Evolutionary conservation across 441 rosid species (phyloP).

Genomic region (Sinapis alba): DNA sequence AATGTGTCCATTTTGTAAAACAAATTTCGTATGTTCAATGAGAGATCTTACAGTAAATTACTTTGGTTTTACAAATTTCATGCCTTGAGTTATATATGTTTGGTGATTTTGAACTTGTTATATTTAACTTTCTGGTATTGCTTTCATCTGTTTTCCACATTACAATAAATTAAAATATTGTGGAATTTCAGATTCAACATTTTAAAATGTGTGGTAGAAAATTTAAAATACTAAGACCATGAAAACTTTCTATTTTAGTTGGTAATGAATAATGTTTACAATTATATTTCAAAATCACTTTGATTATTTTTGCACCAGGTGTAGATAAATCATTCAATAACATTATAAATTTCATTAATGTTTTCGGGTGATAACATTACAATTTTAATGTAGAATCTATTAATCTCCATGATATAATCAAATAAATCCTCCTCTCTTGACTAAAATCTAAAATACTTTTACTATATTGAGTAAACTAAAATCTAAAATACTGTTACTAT

Average conservation of each 20-base stretch:
- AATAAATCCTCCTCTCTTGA: not conserved
- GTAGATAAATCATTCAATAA: not conserved
- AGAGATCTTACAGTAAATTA: constrained; percentile 27
- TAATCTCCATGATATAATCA: not conserved
- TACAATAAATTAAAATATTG: not conserved
- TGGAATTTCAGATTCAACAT: not conserved
- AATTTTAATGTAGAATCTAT: not conserved
- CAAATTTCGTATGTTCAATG: constrained; percentile 6
- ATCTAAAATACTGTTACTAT: not conserved
- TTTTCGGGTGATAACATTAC: not conserved
- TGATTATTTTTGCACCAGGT: not conserved
- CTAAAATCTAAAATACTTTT: too few species aligned
- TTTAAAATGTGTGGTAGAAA: not conserved
- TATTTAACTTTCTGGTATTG: not conserved
- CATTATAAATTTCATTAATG: not conserved
- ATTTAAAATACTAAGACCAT: not conserved
- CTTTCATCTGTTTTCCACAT: constrained; percentile 1
- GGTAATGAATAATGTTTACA: not conserved
- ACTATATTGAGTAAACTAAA: too few species aligned
- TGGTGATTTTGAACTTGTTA: constrained; percentile 10
- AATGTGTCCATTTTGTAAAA: constrained; percentile 15
- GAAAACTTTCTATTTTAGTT: not conserved
- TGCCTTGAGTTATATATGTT: not conserved
- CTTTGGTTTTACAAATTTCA: not conserved
- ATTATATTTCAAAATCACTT: not conserved